Evolutionary conservation across 352 stramenopile genomes (phyloP), one percentile per base, ranked within the genome.

Genomic region (Phytophthora ramorum): DNA sequence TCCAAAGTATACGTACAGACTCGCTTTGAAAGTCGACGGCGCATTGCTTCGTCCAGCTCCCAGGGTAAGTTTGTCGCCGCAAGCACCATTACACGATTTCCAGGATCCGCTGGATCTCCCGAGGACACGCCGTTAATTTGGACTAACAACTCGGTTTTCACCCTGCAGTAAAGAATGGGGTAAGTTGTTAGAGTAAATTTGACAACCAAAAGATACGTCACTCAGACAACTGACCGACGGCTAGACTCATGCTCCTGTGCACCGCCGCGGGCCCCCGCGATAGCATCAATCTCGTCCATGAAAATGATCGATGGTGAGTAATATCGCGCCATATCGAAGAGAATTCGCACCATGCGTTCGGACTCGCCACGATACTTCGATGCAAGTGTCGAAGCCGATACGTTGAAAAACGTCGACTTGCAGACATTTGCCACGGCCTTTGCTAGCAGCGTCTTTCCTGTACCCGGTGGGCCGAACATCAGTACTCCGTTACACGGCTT

Each of bases 271-370:
- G 82, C 77, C 0, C 78, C 87, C 1, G 86, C 88, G 38, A 98
- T 96, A 1, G 97, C 93, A 66, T 99, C 97, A 53, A 99, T 98
- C 70, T 99, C 97, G 67, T 99, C 97, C 79, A 99, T 97, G 71
- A 99, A 99, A 45, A 99, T 98, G 55, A 98, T 99, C 9, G 90
- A 97, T 6, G 97, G 97, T 14, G 94, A 88, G 75, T 99, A 98
- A 72, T 98, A 98, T 12, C 96, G 87, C 19, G 97, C 97, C 87
- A 99, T 98, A 41, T 99, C 96, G 65, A 99, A 99, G 8, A 99
- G 78, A 24, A 99, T 97, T 43, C 96, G 89, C 41, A 99, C 95
- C 64, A 99, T 91, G 55, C 98, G 98, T 66, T 99, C 96, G 5
- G 83, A 96, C 22, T 98, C 93, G 19, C 96, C 96, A n/a, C 95